phyloP scores from a whole-genome alignment of 495 filamentous ascomycete species.

The Mycothermus thermophilus region DNA sequence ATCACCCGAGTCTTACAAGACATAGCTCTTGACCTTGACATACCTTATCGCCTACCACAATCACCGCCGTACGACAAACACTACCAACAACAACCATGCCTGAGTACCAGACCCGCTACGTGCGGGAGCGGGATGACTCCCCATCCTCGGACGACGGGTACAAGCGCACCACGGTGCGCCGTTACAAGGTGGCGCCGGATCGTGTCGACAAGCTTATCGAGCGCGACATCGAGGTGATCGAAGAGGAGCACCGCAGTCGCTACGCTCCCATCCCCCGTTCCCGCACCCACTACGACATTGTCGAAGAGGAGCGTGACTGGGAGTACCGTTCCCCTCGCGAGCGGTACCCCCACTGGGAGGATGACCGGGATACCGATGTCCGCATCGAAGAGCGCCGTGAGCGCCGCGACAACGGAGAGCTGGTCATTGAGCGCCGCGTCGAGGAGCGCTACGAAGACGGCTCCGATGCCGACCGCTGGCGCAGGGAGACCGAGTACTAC shows the following conservation, averaged over 20 bases:
- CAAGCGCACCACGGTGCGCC: constrained; percentile 37
- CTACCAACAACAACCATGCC: constrained; percentile 26
- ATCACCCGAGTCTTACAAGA: too few relatives aligned
- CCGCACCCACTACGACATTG: constrained; percentile 22
- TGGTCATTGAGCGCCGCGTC: constrained; percentile 33
- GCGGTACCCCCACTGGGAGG: constrained; percentile 1
- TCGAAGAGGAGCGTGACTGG: constrained; percentile 29
- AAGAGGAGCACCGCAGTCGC: constrained; percentile 35
- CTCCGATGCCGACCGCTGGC: constrained; percentile 47
- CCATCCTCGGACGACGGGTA: constrained; percentile 35
- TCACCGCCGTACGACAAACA: too few relatives aligned
- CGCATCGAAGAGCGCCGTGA: background rate
- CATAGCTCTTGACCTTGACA: too few relatives aligned
- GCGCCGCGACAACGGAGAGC: constrained; percentile 22
- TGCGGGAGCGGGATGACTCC: constrained; percentile 31
- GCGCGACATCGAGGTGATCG: constrained; percentile 31
- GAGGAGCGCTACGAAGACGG: constrained; percentile 32
- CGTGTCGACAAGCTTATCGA: constrained; percentile 29
- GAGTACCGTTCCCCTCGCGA: constrained; percentile 2
- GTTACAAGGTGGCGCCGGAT: constrained; percentile 37
- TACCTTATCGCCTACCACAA: too few relatives aligned
- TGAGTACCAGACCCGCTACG: constrained; percentile 34
- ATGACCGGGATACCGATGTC: background rate
- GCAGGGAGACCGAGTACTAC: constrained; percentile 56
- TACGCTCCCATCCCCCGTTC: constrained; percentile 22